Conservation (phyloP, 2,329 filamentous ascomycete species). For the Bipolaris oryzae region DNA sequence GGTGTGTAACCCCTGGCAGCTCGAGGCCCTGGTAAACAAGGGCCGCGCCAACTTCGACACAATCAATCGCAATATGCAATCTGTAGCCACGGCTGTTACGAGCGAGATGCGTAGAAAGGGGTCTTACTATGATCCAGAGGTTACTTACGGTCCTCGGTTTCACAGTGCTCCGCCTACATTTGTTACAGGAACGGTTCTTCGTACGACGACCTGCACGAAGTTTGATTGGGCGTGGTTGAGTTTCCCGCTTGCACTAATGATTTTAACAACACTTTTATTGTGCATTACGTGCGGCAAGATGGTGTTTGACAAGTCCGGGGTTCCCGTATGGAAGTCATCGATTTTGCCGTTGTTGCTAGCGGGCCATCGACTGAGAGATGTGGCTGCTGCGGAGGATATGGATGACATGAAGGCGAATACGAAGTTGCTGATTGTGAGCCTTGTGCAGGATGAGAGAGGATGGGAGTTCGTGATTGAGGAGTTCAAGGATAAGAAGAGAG, state of each 20-base stretch:
- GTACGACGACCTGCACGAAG: background rate
- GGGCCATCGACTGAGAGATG: background rate
- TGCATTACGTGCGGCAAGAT: background rate
- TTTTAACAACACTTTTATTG: background rate
- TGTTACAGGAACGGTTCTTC: background rate
- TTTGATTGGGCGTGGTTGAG: background rate
- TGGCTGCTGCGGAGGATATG: background rate
- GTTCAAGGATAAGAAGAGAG: too few relatives aligned
- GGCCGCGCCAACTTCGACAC: background rate
- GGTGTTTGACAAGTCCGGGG: background rate
- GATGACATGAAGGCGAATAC: background rate
- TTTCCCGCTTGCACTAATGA: background rate
- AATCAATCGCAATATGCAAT: background rate
- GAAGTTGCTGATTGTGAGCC: too few relatives aligned
- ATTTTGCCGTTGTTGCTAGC: background rate
- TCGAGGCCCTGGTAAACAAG: background rate
- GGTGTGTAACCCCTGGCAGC: background rate
- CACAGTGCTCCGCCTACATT: background rate
- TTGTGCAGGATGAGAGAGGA: too few relatives aligned
- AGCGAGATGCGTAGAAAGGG: background rate
- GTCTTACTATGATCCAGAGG: too few relatives aligned
- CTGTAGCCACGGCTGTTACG: background rate
- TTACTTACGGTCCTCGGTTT: too few relatives aligned
- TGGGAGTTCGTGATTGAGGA: too few relatives aligned
- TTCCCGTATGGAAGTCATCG: background rate